These are phyloP conservation scores for Coemansia sp. DNA, from an alignment of 192 early-diverging fungal genomes.

Conservation along the genomic window DNA sequence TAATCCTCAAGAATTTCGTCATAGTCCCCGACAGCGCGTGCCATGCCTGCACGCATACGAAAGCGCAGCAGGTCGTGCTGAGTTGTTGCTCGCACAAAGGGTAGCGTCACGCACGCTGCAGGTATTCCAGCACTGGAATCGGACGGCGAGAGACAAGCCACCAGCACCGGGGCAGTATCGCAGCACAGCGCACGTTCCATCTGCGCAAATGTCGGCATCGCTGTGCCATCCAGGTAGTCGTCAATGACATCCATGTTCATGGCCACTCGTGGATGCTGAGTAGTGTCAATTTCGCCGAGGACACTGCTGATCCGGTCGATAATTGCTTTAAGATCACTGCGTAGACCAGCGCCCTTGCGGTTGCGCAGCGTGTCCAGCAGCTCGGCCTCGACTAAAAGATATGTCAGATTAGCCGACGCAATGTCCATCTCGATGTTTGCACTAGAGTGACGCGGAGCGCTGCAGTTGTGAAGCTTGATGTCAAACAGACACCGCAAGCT, in stretches of 20 bases:
- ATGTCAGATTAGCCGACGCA: conserved; percentile 25
- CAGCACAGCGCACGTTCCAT: conserved; percentile 13
- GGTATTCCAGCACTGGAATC: background rate
- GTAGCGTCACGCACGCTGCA: conserved; percentile 23
- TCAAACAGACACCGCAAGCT: conserved; percentile 47
- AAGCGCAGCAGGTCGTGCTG: conserved; percentile 41
- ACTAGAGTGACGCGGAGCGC: conserved; percentile 16
- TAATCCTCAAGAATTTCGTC: conserved; percentile 51
- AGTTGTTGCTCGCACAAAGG: conserved; percentile 41
- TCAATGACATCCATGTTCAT: conserved; percentile 48
- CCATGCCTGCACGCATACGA: conserved; percentile 45
- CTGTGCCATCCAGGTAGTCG: conserved; percentile 39
- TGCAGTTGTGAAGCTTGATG: conserved; percentile 34
- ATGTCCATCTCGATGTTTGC: conserved; percentile 38
- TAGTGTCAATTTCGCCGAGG: conserved; percentile 30
- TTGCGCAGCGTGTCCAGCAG: conserved; percentile 28
- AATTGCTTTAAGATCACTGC: conserved; percentile 44
- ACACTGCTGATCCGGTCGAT: conserved; percentile 25
- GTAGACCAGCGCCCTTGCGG: conserved; percentile 35
- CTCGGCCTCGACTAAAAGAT: conserved; percentile 35
- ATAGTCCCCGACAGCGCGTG: conserved; percentile 46
- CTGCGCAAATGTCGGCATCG: conserved; percentile 46
- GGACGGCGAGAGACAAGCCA: conserved; percentile 9
- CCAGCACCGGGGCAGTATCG: background rate
- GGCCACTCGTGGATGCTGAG: conserved; percentile 28